Base-by-base conservation (phyloP, 2,329 filamentous ascomycete genomes). In the Neoarthrinium moseri region DNA sequence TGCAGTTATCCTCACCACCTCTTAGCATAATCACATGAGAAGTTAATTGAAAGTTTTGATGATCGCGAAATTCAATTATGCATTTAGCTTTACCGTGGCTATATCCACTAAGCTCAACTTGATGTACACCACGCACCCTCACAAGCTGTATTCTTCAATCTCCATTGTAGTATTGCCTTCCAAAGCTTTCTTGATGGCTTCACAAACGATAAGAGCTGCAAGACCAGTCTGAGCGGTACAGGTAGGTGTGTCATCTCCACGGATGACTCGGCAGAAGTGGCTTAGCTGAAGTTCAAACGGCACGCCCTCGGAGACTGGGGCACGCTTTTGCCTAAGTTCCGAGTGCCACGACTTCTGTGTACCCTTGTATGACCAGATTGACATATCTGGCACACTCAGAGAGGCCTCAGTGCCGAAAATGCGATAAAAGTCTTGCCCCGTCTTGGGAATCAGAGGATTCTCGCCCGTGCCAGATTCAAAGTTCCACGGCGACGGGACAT, bases 391-490 rank as follows among this genome's bases (percentile, higher is more conserved):
- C 13, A 81, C 72, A 54, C 77, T 80, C 1, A 83, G 55, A 17
- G 66, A 71, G 1, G 62, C 78, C 3, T 75, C 61, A 0, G 71
- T 73, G 0, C 77, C 78, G 48, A 81, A 75, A n/a, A 83, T 71
- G 1, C 77, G 69, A 47, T 81, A 82, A 40, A 78, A 73, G 50
- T 70, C 71, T 47, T 61, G 61, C 0, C 57, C 63, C 2, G 64
- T 58, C 6, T 60, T 58, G 0, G 77, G 71, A 39, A 83, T 74
- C 1, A 67, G 57, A 0, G 78, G 75, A 47, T 82, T 83, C 60
- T 83, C 80, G 2, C 78, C 78, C 0, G 80, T 82, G 0, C 76
- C 79, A 2, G 68, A 61, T 56, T 83, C 80, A 39, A 81, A 83
- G 46, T 69, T 77, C 56, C 80, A 71, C 2, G 75, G 73, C 1